Evolutionary conservation across 164 flowering plant genomes (phyloP), one percentile per base, ranked within the genome.

Genomic region (Vitis riparia): DNA sequence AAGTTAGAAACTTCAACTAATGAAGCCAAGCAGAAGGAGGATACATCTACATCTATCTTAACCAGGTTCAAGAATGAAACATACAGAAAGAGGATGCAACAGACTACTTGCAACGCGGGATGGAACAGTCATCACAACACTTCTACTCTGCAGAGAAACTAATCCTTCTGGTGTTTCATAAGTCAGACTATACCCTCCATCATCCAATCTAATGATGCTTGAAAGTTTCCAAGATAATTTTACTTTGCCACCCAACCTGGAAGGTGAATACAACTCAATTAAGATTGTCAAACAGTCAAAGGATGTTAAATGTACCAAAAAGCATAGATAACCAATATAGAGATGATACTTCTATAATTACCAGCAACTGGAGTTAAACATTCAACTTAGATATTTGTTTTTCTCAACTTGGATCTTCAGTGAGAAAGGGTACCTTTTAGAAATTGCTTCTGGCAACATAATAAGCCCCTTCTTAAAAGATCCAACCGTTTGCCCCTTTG

Each of bases 401-500:
- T 47, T 5, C 51, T 12, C 19, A 17, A 64, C 27, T n/a, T 51
- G 27, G 49, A 7, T 23, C 11, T 27, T n/a, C 15, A 73, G 32
- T 14, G 12, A 32, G 16, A n/a, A 75, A 47, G n/a, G 3, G 15
- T 68, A 92, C 98, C 97, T 88, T 59, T 67, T 65, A 73, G 93
- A 76, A 68, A 95, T 93, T 78, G 99, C 96, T 72, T 89, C 81
- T 11, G 97, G 98, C 74, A 93, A 79, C 94, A 85, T 93, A 10
- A 81, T 30, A 61, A 92, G 90, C 57, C 99, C 99, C 70, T 87
- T 91, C 66, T 81, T 88, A 73, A 95, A 95, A 73, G 99, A 95
- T 73, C 96, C 98, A 77, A 95, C 98, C 15, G 99, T 95, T 80
- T 91, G 98, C 67, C 99, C 98, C 81, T 89, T 91, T 61, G 96